Percentiles rank a stretch among this genome's conserved stretches.
Evolutionary conservation across 495 filamentous ascomycete genomes (phyloP).

Genomic region (Penicillium ochrochloron): DNA sequence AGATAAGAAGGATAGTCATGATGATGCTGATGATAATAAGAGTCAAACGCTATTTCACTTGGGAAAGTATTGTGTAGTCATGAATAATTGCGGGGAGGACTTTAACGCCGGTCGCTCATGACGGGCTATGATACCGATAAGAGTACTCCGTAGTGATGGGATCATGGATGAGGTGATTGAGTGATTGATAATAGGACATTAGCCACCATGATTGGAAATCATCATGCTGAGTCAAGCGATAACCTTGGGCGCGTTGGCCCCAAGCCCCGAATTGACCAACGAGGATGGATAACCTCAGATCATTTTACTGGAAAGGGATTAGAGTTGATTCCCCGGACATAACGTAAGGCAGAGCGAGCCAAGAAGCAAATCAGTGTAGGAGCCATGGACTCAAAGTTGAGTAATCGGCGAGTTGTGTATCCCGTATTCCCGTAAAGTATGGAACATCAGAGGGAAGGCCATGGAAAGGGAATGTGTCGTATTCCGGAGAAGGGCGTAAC

Average conservation of each 20-base stretch:
- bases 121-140: not conserved
- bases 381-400: not conserved
- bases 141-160: not conserved
- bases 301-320: not conserved
- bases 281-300: not conserved
- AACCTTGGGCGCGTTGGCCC: not conserved
- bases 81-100: constrained; percentile 4
- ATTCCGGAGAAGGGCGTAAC: constrained; percentile 8
- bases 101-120: not conserved
- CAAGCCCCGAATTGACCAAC: not conserved
- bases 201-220: constrained; percentile 10
- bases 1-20: not conserved
- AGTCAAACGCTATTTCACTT: not conserved
- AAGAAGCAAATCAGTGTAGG: not conserved
- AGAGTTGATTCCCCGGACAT: not conserved
- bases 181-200: constrained; percentile 7
- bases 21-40: not conserved
- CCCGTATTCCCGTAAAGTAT: not conserved
- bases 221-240: constrained; percentile 5
- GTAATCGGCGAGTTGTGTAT: not conserved
- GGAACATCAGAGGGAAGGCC: not conserved
- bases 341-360: constrained; percentile 4
- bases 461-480: not conserved
- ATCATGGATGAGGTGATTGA: constrained; percentile 9
- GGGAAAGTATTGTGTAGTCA: not conserved